Evolutionary conservation across 257 asterid species (phyloP), one percentile per base, ranked within the genome.

Genomic region (Nicotiana undulata): DNA sequence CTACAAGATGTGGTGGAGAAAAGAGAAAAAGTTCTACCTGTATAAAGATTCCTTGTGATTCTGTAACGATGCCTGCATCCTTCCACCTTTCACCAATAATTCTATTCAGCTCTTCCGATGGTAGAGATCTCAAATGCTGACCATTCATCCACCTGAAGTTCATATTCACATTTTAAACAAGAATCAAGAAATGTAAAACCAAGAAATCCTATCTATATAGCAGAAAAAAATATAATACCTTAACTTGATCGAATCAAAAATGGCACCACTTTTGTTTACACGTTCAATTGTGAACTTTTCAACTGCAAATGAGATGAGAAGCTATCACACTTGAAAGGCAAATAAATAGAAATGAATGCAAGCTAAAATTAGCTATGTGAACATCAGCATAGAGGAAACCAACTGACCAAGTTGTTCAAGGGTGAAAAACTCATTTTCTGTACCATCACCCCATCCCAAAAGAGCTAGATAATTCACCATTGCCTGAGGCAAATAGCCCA

Each of bases 391-490:
- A 59, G 80, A 60, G 84, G 76, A 81, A 74, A 68, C 34, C 53
- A 64, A 89, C 95, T 85, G 82, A 95, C 99, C 98, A 65, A 95
- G 96, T 82, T 90, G 89, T 63, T 89, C 97, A 32, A 93, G 96
- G 82, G 94, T 85, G 90, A 86, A 95, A 86, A 95, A 95, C 84
- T 95, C 99, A 88, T 93, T 90, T 86, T 92, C 96, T 64, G 98
- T 90, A 51, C 99, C 97, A 88, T 95, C 99, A 82, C 98, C 99
- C 99, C 99, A 95, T 68, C 99, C 99, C 89, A 95, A 84, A 77
- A 93, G 89, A 49, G 98, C 95, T 85, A 95, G 97, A 86, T 95
- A 95, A 87, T 95, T 95, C 75, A 92, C 93, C 97, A 95, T 92
- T 77, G 94, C 97, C 85, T 88, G 88, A 84, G 98, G 97, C 83